Evolutionary conservation across 2,329 filamentous ascomycete genomes (phyloP), one percentile per base, ranked within the genome.

Genomic region (Capronia coronata): DNA sequence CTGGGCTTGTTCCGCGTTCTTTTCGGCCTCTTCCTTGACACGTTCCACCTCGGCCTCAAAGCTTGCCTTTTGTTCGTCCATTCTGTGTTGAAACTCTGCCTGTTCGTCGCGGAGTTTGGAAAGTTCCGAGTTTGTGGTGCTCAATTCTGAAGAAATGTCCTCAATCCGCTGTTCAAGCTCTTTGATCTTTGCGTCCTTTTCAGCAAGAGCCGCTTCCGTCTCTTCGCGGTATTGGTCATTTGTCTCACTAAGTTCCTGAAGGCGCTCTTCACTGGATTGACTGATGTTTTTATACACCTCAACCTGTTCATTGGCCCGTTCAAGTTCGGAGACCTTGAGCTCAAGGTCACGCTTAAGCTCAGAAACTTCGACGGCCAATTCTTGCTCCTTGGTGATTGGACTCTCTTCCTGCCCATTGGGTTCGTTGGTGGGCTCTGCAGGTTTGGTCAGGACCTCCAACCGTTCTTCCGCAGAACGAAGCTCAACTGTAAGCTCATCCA

Each of bases 211-310:
- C 10, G 74, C 71, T 59, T 95, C 89, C 65, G 88, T 87, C 62
- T 97, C 88, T 59, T 91, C 80, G n/a, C 82, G 81, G 66, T 89
- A 94, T 63, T 93, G 81, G 40, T 95, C 90, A 54, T 93, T 83
- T 0, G 88, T 86, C 29, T 85, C 80, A 42, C 83, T 84, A 46
- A 94, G 74, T 51, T 83, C 86, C 57, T 88, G 80, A 13, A 97
- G 75, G 43, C 90, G 85, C 59, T 97, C 91, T 65, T 98, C 93
- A 1, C 87, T 84, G 25, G 81, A 76, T 67, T 94, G 87, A 59
- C 88, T 89, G 59, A 97, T 87, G 43, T 83, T 79, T 67, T 87
- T 91, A 75, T 94, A 97, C 60, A 88, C 84, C 63, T 95, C 88
- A 34, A 84, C 82, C 62, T 95, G 85, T 29, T 80, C 77, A 67